Conservation (phyloP, 176 grass and related monocot species). For the Oryza coarctata region DNA sequence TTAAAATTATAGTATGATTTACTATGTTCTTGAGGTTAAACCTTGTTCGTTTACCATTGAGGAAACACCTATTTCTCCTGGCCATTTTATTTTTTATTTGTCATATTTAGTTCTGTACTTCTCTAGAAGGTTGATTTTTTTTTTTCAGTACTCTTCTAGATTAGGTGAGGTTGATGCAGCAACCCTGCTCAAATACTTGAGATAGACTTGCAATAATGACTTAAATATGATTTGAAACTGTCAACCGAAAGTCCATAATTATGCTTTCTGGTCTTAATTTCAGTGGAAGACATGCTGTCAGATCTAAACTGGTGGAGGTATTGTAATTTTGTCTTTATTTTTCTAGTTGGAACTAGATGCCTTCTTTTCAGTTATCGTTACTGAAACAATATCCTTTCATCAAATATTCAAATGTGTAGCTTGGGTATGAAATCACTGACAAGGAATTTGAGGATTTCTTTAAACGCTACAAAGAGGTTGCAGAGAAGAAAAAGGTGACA, state of each 20-base stretch:
- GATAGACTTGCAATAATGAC: not conserved
- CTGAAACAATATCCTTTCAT: constrained; percentile 18
- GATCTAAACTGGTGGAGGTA: constrained; percentile 86
- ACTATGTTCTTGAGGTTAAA: constrained; percentile 3
- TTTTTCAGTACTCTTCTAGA: constrained; percentile 14
- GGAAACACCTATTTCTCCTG: not conserved
- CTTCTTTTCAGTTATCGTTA: constrained; percentile 6
- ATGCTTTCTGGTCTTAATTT: constrained; percentile 39
- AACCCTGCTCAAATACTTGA: constrained; percentile 10
- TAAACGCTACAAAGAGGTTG: constrained; percentile 97
- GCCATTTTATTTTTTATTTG: not conserved
- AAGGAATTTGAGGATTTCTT: constrained; percentile 96
- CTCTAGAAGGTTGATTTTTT: not conserved
- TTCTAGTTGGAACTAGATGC: not conserved
- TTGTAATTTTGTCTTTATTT: constrained; percentile 15
- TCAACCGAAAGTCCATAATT: not conserved
- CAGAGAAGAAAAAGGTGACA: constrained; percentile 95
- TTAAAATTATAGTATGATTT: not conserved
- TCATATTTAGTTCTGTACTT: not conserved
- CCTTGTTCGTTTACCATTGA: not conserved
- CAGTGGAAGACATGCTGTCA: constrained; percentile 96
- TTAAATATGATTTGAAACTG: constrained; percentile 25
- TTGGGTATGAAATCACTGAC: constrained; percentile 84
- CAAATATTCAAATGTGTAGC: constrained; percentile 44
- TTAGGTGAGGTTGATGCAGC: constrained; percentile 1